phyloP scores from a whole-genome alignment of 116 monocot genomes.

The Dioscorea cayenensis region DNA sequence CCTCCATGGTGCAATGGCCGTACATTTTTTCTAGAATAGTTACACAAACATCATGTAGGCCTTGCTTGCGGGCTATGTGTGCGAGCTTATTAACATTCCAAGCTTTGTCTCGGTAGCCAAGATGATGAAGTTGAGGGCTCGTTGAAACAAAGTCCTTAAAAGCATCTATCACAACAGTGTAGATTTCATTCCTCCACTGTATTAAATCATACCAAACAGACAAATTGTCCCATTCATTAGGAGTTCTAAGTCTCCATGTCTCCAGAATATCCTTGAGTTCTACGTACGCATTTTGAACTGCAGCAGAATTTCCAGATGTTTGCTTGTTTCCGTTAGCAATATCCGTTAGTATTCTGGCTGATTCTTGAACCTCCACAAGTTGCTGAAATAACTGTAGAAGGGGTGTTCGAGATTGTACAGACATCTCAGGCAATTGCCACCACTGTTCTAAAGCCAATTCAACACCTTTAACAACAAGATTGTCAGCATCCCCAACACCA shows the following conservation, averaged over 20 bases:
- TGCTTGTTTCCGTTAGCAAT: conserved; percentile 94
- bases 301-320: conserved; percentile 60
- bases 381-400: conserved; percentile 98
- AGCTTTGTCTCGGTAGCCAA: conserved; percentile 97
- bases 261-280: conserved; percentile 98
- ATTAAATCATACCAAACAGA: conserved; percentile 96
- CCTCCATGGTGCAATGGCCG: conserved; percentile 99
- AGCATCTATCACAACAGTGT: conserved; percentile 93
- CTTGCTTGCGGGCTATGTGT: conserved; percentile 88
- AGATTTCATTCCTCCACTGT: conserved; percentile 99
- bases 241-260: conserved; percentile 97
- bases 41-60: conserved; percentile 94
- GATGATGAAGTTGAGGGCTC: conserved; percentile 88
- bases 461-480: conserved; percentile 82
- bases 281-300: conserved; percentile 59
- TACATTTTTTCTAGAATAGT: conserved; percentile 96
- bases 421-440: conserved; percentile 99
- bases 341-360: conserved; percentile 72
- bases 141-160: conserved; percentile 94
- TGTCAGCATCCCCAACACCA: conserved; percentile 85
- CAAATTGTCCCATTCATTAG: conserved; percentile 98
- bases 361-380: conserved; percentile 95
- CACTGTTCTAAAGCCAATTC: conserved; percentile 95
- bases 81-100: conserved; percentile 99
- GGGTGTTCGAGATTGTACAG: conserved; percentile 73